These are phyloP conservation scores for Cryptococcus sp. DNA, from an alignment of 1,284 basidiomycete species.

Conservation along the genomic window DNA sequence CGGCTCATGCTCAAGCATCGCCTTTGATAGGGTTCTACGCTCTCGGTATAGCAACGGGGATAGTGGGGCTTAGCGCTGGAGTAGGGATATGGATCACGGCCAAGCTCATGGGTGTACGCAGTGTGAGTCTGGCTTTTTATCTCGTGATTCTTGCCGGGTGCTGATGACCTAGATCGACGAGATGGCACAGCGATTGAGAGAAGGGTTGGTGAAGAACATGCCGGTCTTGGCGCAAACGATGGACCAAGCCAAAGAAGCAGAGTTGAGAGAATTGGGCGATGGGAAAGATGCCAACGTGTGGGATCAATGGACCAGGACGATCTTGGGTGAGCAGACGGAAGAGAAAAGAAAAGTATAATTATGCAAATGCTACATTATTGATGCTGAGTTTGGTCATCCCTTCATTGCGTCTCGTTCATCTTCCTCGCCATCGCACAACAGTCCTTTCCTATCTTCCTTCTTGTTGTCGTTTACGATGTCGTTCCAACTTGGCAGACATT, in stretches of 20 bases:
- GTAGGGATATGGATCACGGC: conserved; percentile 30
- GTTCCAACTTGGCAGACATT: conserved; percentile 42
- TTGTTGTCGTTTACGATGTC: conserved; percentile 25
- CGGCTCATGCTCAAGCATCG: not conserved
- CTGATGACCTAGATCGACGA: conserved; percentile 27
- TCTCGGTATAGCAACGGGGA: conserved; percentile 35
- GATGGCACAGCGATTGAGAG: conserved; percentile 29
- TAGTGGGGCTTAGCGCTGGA: conserved; percentile 33
- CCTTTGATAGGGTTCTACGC: conserved; percentile 31
- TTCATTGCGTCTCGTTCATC: too few species aligned
- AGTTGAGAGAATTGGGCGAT: conserved; percentile 1
- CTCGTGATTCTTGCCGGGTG: not conserved
- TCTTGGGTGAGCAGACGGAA: not conserved
- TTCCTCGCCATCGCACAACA: not conserved
- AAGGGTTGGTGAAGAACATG: conserved; percentile 21
- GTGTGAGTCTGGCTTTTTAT: conserved; percentile 24
- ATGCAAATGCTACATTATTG: not conserved
- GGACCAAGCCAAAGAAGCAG: not conserved
- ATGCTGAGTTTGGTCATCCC: too few species aligned
- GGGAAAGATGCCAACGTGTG: not conserved
- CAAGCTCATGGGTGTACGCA: conserved; percentile 32
- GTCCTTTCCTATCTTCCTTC: conserved; percentile 3
- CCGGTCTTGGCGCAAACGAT: conserved; percentile 13
- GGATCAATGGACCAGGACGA: conserved; percentile 1
- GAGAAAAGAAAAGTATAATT: too few species aligned